Evolutionary conservation across 2,329 filamentous ascomycete species (phyloP).

Genomic region (Monilinia aucupariae): DNA sequence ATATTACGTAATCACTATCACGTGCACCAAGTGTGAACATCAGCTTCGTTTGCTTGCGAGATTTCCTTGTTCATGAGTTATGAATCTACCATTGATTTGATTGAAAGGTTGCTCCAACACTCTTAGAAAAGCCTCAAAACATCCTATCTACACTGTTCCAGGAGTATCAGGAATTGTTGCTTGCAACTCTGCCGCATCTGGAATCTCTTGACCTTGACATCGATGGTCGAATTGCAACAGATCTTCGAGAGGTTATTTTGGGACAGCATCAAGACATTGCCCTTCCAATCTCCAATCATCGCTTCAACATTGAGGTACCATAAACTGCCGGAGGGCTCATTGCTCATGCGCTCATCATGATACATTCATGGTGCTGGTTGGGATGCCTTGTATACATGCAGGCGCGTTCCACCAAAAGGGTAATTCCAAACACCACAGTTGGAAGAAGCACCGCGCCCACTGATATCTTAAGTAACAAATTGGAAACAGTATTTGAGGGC

Average conservation of each 20-base stretch:
- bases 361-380: neutral
- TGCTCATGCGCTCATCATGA: too few relatives aligned
- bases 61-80: neutral
- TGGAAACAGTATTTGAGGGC: too few relatives aligned
- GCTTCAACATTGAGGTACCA: too few relatives aligned
- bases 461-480: too few relatives aligned
- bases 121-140: too few relatives aligned
- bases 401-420: constrained; percentile 30
- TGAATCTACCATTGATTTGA: neutral
- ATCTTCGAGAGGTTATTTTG: too few relatives aligned
- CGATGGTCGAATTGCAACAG: too few relatives aligned
- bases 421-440: constrained; percentile 34
- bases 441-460: neutral
- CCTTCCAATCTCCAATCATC: too few relatives aligned
- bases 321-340: too few relatives aligned
- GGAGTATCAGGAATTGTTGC: neutral
- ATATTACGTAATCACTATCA: neutral
- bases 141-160: neutral
- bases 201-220: too few relatives aligned
- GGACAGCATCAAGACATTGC: too few relatives aligned
- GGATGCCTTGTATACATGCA: neutral
- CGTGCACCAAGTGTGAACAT: neutral
- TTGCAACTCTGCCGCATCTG: neutral
- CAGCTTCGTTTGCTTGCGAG: neutral
- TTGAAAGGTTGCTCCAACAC: neutral